Evolutionary conservation across 2,329 filamentous ascomycete species (phyloP), one percentile per base, ranked within the genome.

Genomic region (Beauveria asiatica): DNA sequence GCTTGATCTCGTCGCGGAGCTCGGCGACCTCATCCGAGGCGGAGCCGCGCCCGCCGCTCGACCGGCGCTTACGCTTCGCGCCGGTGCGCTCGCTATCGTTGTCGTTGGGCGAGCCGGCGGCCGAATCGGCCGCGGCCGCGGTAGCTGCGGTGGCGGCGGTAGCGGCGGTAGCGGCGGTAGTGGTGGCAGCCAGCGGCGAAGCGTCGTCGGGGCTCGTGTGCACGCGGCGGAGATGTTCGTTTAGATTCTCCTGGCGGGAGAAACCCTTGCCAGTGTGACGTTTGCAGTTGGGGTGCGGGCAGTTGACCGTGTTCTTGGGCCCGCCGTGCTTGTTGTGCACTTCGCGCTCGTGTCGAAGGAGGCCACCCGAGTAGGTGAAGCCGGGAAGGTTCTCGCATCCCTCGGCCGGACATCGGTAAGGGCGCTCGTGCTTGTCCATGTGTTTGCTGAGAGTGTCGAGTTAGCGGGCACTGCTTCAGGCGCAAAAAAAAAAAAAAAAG

Each of bases 351-450:
- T 97, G 93, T 50, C 93, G 83, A 19, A 96, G 76, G 0, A 97
- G 83, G 3, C 93, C 93, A 17, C 93, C 93, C 0, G 90, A 93
- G 71, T 97, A 97, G 1, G 93, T 97, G 73, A 97, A 97, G 1
- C 93, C 93, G 57, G 90, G 89, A 0, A 96, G 82, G 68, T 96
- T 96, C 68, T 93, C 90, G 73, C 93, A 97, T 42, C 88, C 89
- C n/a, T 84, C 81, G 48, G 88, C 86, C 23, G 78, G 80, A 73
- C 93, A 97, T 68, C 92, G 89, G 71, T 97, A 97, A 1, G 93
- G 93, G 13, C 93, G 83, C 67, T 96, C 92, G 72, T 97, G 93
- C 72, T 96, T 96, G 76, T 97, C 93, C 92, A 97, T 97, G 72
- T 97, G 93, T 76, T 97, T 97, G 71, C 91, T 96, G 65, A 7